Evolutionary conservation across 441 rosid genomes (phyloP), one percentile per base, ranked within the genome.

Genomic region (Sinapis alba): DNA sequence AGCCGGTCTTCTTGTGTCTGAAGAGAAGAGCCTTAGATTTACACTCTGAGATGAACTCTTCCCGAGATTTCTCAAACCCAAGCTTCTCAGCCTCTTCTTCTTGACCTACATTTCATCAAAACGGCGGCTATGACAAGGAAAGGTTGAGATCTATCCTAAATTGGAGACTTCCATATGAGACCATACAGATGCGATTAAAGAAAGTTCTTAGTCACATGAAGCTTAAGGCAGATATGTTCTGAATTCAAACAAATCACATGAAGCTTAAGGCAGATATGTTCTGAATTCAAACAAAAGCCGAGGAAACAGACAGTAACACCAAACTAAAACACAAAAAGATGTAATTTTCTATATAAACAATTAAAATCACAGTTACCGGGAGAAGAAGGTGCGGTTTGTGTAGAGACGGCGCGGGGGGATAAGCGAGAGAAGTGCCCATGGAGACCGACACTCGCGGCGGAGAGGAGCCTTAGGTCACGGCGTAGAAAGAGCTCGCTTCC

Each of bases 1-100:
- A 88, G 45, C 98, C 97, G 3, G 98, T 91, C 79, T 90, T 93
- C 86, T 89, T 96, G 78, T 96, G 99, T 74, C 82, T 90, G 80
- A 89, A 89, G 26, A 93, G 90, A 62, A 83, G 81, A 51, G 87
- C 94, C 75, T 86, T 91, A 19, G 99, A 96, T 81, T 96, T 93
- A 74, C 99, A 96, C 84, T 93, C 99, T 18, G 84, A 84, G 26
- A 96, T 91, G 82, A 91, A 90, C 66, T 93, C 86, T 64, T 91
- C 98, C 11, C 56, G 56, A 0, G 96, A 86, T 73, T 87, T 91
- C 81, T 93, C 92, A 69, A 93, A 96, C 47, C 98, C 99, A 75
- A 81, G 80, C 87, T 85, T 89, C 86, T 84, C 88, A 71, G 85
- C 90, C 80, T 86, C 97, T 72, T 86, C 97, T 72, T 89, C 87